These are phyloP conservation scores for Amesomyces nigricolor DNA, from an alignment of 2,329 filamentous ascomycete genomes.

Conservation along the genomic window DNA sequence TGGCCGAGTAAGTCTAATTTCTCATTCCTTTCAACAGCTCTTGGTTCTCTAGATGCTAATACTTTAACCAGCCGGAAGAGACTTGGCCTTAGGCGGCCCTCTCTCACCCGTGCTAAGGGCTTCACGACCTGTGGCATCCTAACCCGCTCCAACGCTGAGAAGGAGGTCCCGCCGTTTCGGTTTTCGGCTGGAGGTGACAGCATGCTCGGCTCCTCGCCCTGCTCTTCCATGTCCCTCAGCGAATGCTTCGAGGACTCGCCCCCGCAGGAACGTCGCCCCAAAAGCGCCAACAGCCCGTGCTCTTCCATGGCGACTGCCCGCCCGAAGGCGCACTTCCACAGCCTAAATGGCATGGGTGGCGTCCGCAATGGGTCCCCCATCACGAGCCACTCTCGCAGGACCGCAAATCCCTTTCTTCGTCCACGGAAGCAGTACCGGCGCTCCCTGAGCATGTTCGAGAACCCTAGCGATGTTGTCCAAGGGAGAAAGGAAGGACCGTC, in stretches of 20 bases:
- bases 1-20: slow-evolving; percentile 46
- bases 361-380: slow-evolving; percentile 71
- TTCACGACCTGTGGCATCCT: slow-evolving; percentile 63
- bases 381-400: slow-evolving; percentile 63
- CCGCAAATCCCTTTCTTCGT: slow-evolving; percentile 64
- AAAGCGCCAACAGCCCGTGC: slow-evolving; percentile 55
- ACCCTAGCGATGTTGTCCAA: slow-evolving; percentile 81
- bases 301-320: slow-evolving; percentile 46
- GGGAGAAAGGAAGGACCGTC: slow-evolving; percentile 59
- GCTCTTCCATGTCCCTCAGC: slow-evolving; percentile 62
- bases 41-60: slow-evolving; percentile 26
- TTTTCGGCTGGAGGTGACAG: slow-evolving; percentile 51
- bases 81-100: slow-evolving; percentile 65
- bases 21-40: slow-evolving; percentile 19
- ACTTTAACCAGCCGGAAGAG: slow-evolving; percentile 53
- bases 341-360: slow-evolving; percentile 44
- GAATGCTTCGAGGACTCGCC: slow-evolving; percentile 81
- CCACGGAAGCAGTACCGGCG: slow-evolving; percentile 85
- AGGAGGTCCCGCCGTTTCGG: slow-evolving; percentile 65
- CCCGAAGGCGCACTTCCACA: slow-evolving; percentile 59
- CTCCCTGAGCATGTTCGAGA: slow-evolving; percentile 97
- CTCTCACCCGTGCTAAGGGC: slow-evolving; percentile 68
- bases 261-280: slow-evolving; percentile 60
- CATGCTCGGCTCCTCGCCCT: slow-evolving; percentile 37
- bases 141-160: slow-evolving; percentile 55